These are phyloP conservation scores for Paramecium tetraurelia DNA, from an alignment of 73 alveolate species.

Conservation along the genomic window DNA sequence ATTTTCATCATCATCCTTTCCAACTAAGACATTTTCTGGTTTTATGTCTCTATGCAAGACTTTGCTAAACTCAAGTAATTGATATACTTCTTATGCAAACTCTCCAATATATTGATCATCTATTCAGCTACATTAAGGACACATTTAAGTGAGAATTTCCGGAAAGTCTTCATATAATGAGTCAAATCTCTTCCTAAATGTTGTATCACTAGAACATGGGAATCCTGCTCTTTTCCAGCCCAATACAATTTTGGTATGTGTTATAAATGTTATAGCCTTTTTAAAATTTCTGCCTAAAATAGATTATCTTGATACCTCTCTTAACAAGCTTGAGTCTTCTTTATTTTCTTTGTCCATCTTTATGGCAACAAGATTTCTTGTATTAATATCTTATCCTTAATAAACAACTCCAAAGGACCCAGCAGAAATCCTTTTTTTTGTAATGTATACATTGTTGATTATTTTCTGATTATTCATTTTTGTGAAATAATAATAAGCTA, in stretches of 20 bases:
- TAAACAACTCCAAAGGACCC: slow-evolving; percentile 94
- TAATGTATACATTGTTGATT: slow-evolving; percentile 38
- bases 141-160: slow-evolving; percentile 83
- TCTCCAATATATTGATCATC: slow-evolving; percentile 84
- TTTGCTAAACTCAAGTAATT: slow-evolving; percentile 17
- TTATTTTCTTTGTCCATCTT: neutral
- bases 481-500: neutral
- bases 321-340: neutral
- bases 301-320: neutral
- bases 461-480: neutral
- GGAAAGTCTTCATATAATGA: slow-evolving; percentile 77
- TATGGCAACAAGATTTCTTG: neutral
- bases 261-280: neutral
- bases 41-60: slow-evolving; percentile 90
- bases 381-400: slow-evolving; percentile 65
- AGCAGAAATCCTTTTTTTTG: slow-evolving; percentile 74
- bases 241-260: slow-evolving; percentile 50
- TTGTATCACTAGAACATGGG: slow-evolving; percentile 78
- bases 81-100: slow-evolving; percentile 80
- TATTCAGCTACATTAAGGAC: slow-evolving; percentile 86
- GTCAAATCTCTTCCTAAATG: slow-evolving; percentile 91
- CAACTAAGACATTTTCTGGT: slow-evolving; percentile 84
- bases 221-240: slow-evolving; percentile 76
- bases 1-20: slow-evolving; percentile 72
- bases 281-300: slow-evolving; percentile 53